Evolutionary conservation across 768 basidiomycete genomes (phyloP).

Genomic region (Lactifluus volemus): DNA sequence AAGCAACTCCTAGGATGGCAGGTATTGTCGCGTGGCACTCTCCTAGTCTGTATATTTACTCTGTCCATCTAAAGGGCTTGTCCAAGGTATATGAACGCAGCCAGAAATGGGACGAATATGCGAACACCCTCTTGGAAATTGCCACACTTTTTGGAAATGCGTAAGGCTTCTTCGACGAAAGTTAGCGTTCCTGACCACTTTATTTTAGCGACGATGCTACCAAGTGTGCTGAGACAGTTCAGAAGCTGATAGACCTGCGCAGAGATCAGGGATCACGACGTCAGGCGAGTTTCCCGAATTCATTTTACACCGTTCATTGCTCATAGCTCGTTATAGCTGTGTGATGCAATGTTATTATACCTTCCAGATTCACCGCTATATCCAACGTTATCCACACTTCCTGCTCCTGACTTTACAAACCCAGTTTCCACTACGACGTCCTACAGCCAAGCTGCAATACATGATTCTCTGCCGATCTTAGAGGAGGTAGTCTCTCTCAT

Average conservation of each 20-base stretch:
- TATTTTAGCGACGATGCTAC: slow-evolving; percentile 38
- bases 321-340: slow-evolving; percentile 39
- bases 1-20: slow-evolving; percentile 78
- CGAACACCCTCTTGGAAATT: slow-evolving; percentile 45
- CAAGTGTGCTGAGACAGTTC: slow-evolving; percentile 75
- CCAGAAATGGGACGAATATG: slow-evolving; percentile 49
- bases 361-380: slow-evolving; percentile 69
- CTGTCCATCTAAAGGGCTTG: slow-evolving; percentile 46
- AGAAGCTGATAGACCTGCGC: slow-evolving; percentile 61
- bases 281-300: slow-evolving; percentile 37
- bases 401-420: slow-evolving; percentile 68
- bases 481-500: slow-evolving; percentile 60
- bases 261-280: slow-evolving; percentile 49
- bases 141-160: slow-evolving; percentile 47
- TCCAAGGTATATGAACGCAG: slow-evolving; percentile 61
- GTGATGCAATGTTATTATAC: slow-evolving; percentile 54
- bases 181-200: not conserved
- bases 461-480: slow-evolving; percentile 61
- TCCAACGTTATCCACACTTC: slow-evolving; percentile 51
- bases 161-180: slow-evolving; percentile 32
- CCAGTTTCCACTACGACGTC: slow-evolving; percentile 55
- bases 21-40: slow-evolving; percentile 33
- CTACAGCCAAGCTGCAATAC: slow-evolving; percentile 49
- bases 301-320: not conserved
- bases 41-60: not conserved